These are phyloP conservation scores for Beauveria sp. DNA, from an alignment of 2,329 filamentous ascomycete genomes.

Conservation along the genomic window DNA sequence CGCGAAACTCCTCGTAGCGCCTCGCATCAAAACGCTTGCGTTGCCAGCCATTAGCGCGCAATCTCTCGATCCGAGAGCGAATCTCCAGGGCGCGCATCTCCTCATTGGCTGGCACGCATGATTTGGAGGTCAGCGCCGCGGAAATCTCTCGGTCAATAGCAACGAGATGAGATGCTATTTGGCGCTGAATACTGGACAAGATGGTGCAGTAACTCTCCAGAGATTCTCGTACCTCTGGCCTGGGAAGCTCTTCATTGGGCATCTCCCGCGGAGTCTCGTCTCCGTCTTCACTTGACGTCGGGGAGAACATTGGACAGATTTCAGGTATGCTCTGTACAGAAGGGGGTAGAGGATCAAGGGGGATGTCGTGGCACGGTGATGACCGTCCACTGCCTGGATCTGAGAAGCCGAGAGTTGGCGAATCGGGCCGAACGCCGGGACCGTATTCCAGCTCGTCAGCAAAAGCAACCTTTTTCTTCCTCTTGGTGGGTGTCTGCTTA, in stretches of 20 bases:
- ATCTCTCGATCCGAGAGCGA: constrained; percentile 44
- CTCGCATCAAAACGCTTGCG: constrained; percentile 46
- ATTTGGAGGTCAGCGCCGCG: constrained; percentile 19
- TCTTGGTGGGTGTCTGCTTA: constrained; percentile 21
- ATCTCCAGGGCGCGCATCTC: constrained; percentile 35
- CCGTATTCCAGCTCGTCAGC: constrained; percentile 29
- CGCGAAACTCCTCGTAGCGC: constrained; percentile 46
- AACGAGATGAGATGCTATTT: constrained; percentile 41
- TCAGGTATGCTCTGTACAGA: constrained; percentile 9
- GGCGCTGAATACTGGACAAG: constrained; percentile 39
- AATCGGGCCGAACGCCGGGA: constrained; percentile 49
- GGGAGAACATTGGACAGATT: not conserved
- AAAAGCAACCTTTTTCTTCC: constrained; percentile 34
- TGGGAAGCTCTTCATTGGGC: constrained; percentile 10
- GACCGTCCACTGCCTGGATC: constrained; percentile 21
- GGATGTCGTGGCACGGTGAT: constrained; percentile 7
- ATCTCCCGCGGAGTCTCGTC: not conserved
- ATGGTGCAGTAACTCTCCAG: constrained; percentile 43
- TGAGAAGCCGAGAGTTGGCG: constrained; percentile 51
- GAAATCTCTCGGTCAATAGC: constrained; percentile 35
- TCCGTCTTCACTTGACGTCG: constrained; percentile 1
- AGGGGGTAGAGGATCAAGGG: not conserved
- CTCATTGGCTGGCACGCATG: constrained; percentile 21
- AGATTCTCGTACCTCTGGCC: constrained; percentile 34
- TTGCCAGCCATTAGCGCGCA: constrained; percentile 48